Evolutionary conservation across 805 yeast genomes (phyloP).

Genomic region (Cyberlindnera bimundalis): DNA sequence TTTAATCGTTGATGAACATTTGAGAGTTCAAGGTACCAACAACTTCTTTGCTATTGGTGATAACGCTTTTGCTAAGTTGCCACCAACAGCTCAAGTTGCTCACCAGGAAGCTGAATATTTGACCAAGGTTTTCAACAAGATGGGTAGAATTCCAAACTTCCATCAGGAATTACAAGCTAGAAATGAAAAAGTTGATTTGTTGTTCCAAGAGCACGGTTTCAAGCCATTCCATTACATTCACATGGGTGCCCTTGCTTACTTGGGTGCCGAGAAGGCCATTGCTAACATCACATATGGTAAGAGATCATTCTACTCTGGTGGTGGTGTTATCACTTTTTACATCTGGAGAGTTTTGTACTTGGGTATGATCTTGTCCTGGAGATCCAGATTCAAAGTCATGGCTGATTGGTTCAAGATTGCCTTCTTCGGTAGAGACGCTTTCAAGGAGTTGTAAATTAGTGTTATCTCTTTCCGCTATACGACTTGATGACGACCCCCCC

Average conservation of each 20-base stretch:
- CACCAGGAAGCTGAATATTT: slow-evolving; percentile 87
- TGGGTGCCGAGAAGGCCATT: slow-evolving; percentile 90
- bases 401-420: slow-evolving; percentile 88
- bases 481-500: slow-evolving; percentile 1
- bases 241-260: slow-evolving; percentile 90
- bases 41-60: slow-evolving; percentile 91
- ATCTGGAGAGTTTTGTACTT: slow-evolving; percentile 93
- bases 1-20: slow-evolving; percentile 70
- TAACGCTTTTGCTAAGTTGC: slow-evolving; percentile 82
- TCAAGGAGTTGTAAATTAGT: slow-evolving; percentile 61
- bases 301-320: slow-evolving; percentile 78
- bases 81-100: slow-evolving; percentile 98
- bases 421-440: slow-evolving; percentile 89
- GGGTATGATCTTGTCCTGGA: slow-evolving; percentile 82
- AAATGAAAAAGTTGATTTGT: slow-evolving; percentile 36
- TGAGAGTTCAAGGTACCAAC: slow-evolving; percentile 77
- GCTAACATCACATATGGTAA: slow-evolving; percentile 83
- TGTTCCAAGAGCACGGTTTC: slow-evolving; percentile 44
- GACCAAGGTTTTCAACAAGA: slow-evolving; percentile 65
- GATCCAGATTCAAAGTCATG: slow-evolving; percentile 81
- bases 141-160: slow-evolving; percentile 37
- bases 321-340: slow-evolving; percentile 84
- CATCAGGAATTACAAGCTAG: slow-evolving; percentile 34
- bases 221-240: slow-evolving; percentile 78
- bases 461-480: background rate